Base-by-base conservation (phyloP, 73 alveolate species). In the Breviolum minutum region DNA sequence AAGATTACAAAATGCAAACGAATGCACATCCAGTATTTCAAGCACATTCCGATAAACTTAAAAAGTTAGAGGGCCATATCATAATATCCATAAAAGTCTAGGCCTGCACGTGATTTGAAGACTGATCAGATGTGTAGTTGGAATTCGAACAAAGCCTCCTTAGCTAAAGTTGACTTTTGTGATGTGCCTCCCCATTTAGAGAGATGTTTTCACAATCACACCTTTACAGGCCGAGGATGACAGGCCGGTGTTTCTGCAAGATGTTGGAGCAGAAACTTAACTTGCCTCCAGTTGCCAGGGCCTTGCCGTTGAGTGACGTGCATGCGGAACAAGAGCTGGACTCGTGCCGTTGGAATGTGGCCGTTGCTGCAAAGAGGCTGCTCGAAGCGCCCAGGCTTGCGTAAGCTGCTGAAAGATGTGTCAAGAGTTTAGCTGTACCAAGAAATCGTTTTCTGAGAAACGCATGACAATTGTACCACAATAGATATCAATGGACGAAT, bases 241-340 rank as follows among this genome's bases (percentile, higher is more conserved):
- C 63, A 77, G 86, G 86, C 86, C 60, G 14, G 60, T 5, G 19
- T 71, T 62, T 24, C 82, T 73, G 54, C 54, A 40, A 40, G 54
- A 40, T 40, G 54, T 40, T 40, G 54, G 54, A 40, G 54, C 54
- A 40, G 54, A 40, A 40, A 40, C 54, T 40, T 68, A 17, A 14
- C 24, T 68, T 68, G 77, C 24, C 24, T 68, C n/a, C 77, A 68
- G 2, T 68, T 73, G 92, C 92, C 92, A 26, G 76, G 11, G 19
- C 62, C 27, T 54, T 30, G 20, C 92, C 73, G 5, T 40, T 63
- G 76, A 63, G 94, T 30, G 80, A 62, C 17, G 94, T 63, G 48
- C 94, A 63, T 12, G 94, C 94, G 19, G 94, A 61, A 63, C n/a
- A 27, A 7, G 80, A 86, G 94, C 79, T 86, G 80, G 94, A 86